Conservation (phyloP, 306 rosid genomes). For the Malus asiatica region DNA sequence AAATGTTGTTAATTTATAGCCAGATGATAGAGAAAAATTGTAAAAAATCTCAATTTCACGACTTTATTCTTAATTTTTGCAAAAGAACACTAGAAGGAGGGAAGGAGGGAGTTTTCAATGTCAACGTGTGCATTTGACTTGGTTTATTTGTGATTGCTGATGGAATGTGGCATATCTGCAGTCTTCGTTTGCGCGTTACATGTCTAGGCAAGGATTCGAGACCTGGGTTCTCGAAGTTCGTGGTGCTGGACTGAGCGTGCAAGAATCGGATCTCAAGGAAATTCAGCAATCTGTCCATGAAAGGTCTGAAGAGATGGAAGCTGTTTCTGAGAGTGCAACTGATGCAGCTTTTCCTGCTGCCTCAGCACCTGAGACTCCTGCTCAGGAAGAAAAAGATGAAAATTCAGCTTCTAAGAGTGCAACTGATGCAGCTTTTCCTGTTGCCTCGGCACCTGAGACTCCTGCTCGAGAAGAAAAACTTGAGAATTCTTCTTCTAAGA, state of each 20-base stretch:
- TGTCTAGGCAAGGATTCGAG: constrained; percentile 90
- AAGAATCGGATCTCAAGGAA: constrained; percentile 40
- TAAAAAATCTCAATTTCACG: not conserved
- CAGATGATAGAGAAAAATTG: not conserved
- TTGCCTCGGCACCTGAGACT: constrained; percentile 31
- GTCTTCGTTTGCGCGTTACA: constrained; percentile 93
- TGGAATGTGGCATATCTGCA: constrained; percentile 35
- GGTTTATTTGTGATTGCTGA: not conserved
- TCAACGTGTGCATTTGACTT: not conserved
- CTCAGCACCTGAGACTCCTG: too few relatives aligned
- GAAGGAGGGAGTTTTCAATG: not conserved
- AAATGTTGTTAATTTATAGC: not conserved
- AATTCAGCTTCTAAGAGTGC: constrained; percentile 36
- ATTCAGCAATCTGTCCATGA: constrained; percentile 52
- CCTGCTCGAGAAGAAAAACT: constrained; percentile 32
- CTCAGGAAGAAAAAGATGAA: constrained; percentile 45
- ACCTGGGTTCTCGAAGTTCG: constrained; percentile 97
- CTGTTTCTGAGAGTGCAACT: constrained; percentile 39
- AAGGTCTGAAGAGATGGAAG: constrained; percentile 68
- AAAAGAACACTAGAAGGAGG: not conserved
- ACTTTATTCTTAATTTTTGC: not conserved
- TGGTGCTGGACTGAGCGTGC: constrained; percentile 91
- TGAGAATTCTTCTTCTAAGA: constrained; percentile 13
- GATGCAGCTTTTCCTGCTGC: constrained; percentile 32
- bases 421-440: constrained; percentile 35